A percentile compares a stretch with the other conserved stretches of the same genome.
These are phyloP conservation scores for Platanthera guangdongensis DNA, from an alignment of 106 monocot genomes.

Conservation along the genomic window DNA sequence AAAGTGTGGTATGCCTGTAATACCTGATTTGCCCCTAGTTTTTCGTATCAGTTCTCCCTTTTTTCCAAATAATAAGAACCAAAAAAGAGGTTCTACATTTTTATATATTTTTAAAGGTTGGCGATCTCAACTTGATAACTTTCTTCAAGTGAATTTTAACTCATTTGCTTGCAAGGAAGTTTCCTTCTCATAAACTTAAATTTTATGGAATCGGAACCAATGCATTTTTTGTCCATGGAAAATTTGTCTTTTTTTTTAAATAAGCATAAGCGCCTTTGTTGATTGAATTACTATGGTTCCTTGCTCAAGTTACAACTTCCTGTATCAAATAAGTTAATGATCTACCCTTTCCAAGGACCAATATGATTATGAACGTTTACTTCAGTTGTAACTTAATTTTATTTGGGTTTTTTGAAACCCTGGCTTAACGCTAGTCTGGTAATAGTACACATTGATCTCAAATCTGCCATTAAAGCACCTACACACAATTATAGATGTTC, in stretches of 20 bases:
- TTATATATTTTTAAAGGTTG: neutral
- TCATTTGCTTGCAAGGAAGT: neutral
- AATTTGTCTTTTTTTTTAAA: too few species aligned
- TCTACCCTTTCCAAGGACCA: too few species aligned
- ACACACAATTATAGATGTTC: neutral
- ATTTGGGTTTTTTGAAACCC: neutral
- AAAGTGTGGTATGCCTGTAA: conserved; percentile 67
- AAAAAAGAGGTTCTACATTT: neutral
- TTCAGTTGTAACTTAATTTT: neutral
- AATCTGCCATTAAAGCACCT: neutral
- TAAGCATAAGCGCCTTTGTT: too few species aligned
- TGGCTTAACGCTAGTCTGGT: neutral
- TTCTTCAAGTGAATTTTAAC: neutral
- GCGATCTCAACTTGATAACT: neutral
- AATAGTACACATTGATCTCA: neutral
- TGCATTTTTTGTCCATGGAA: too few species aligned
- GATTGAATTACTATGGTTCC: too few species aligned
- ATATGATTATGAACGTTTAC: too few species aligned
- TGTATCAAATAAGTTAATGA: too few species aligned
- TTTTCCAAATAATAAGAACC: neutral
- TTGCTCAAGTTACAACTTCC: too few species aligned
- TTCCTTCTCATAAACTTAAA: too few species aligned
- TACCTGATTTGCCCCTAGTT: neutral
- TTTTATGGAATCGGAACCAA: too few species aligned
- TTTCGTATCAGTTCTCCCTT: neutral